A percentile compares a stretch with the other conserved stretches of the same genome.
Conservation (phyloP, 768 basidiomycete genomes). For the Mycena polygramma region DNA sequence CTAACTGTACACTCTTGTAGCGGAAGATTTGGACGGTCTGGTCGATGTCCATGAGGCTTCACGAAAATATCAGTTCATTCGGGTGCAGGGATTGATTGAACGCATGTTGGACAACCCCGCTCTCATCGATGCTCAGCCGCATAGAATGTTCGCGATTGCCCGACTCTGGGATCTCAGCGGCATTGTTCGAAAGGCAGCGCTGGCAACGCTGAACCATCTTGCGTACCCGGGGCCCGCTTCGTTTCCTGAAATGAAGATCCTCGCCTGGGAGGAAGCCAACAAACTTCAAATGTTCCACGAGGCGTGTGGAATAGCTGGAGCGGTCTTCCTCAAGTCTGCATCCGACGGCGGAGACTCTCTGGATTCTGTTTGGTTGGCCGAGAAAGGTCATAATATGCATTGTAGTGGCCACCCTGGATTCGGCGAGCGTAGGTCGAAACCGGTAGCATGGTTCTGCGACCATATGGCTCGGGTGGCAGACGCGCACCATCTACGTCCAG, state of each 20-base stretch:
- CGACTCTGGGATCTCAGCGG: neutral
- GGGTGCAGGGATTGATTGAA: neutral
- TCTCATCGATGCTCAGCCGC: conserved; percentile 5
- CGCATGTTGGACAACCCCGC: neutral
- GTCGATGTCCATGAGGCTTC: neutral
- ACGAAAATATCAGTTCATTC: conserved; percentile 9
- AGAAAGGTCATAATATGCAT: no score
- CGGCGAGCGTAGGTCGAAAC: no score
- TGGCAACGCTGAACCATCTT: neutral
- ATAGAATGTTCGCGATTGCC: conserved; percentile 13
- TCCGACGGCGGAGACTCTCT: no score
- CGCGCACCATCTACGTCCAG: no score
- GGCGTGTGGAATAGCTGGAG: no score
- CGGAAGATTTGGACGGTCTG: conserved; percentile 6
- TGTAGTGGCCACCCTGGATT: no score
- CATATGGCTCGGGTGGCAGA: no score
- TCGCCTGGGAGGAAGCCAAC: conserved; percentile 7
- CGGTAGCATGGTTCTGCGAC: no score
- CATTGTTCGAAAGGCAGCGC: conserved; percentile 5
- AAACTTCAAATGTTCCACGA: neutral
- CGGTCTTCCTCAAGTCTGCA: no score
- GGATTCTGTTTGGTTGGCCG: no score
- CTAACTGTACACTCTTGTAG: neutral
- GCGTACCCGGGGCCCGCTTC: neutral
- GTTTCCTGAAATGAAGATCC: conserved; percentile 17